phyloP scores from a whole-genome alignment of 495 filamentous ascomycete species.

The Penicillium manginii region DNA sequence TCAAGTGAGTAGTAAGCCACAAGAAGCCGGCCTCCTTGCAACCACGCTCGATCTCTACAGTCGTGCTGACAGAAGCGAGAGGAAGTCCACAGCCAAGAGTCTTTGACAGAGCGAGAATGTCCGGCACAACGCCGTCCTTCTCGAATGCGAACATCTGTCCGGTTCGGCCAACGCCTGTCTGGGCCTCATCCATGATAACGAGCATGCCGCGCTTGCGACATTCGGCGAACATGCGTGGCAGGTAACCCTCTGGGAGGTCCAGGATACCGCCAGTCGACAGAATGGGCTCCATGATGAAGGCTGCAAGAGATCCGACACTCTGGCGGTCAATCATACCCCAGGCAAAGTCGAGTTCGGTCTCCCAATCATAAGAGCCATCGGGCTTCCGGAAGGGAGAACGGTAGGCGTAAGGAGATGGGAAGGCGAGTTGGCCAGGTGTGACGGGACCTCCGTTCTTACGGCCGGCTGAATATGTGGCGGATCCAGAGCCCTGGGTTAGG shows the following conservation, averaged over 20 bases:
- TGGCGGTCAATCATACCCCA: constrained; percentile 56
- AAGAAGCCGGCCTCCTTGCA: constrained; percentile 33
- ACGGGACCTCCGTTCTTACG: constrained; percentile 42
- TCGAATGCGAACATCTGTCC: constrained; percentile 53
- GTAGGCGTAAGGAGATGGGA: constrained; percentile 59
- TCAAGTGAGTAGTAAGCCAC: constrained; percentile 49
- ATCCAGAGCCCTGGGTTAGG: constrained; percentile 45
- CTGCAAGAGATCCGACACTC: constrained; percentile 58
- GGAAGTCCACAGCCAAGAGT: constrained; percentile 59
- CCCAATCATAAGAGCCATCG: constrained; percentile 60
- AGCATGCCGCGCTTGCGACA: constrained; percentile 53
- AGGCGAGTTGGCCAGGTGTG: constrained; percentile 44
- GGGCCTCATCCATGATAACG: constrained; percentile 55
- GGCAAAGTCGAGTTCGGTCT: constrained; percentile 56
- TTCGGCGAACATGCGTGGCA: constrained; percentile 42
- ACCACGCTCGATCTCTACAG: constrained; percentile 46
- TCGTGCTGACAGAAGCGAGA: constrained; percentile 53
- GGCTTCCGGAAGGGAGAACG: constrained; percentile 52
- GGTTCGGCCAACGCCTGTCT: constrained; percentile 51
- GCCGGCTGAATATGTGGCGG: constrained; percentile 52
- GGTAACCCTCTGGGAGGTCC: constrained; percentile 46
- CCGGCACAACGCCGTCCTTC: constrained; percentile 47
- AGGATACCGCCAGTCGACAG: constrained; percentile 55
- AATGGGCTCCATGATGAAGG: constrained; percentile 59
- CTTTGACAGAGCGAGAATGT: constrained; percentile 57